Evolutionary conservation across 2,329 filamentous ascomycete species (phyloP).

Genomic region (Apiospora arundinis): DNA sequence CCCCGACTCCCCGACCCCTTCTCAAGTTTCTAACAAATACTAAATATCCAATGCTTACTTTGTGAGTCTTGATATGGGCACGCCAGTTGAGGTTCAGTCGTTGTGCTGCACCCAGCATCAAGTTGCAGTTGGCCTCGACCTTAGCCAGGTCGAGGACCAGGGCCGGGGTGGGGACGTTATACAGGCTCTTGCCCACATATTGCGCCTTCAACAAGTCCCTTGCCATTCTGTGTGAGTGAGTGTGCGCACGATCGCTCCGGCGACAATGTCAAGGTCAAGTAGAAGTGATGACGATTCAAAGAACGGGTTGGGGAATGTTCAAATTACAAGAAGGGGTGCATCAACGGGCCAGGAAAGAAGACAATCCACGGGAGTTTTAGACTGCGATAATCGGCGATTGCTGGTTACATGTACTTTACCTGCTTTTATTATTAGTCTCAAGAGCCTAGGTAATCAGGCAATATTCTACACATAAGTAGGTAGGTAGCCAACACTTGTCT

Average conservation of each 20-base stretch:
- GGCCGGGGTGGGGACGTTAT: slow-evolving; percentile 68
- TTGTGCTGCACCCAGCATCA: slow-evolving; percentile 71
- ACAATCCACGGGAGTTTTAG: background rate
- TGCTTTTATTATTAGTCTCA: background rate
- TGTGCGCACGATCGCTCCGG: background rate
- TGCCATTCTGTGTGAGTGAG: slow-evolving; percentile 25
- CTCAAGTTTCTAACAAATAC: slow-evolving; percentile 8
- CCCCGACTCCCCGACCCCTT: background rate
- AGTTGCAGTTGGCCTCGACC: slow-evolving; percentile 69
- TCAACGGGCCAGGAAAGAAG: background rate
- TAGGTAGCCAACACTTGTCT: background rate
- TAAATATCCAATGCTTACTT: slow-evolving; percentile 53
- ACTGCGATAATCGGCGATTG: slow-evolving; percentile 9
- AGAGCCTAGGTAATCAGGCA: background rate
- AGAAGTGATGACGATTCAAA: background rate
- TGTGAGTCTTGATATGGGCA: slow-evolving; percentile 85
- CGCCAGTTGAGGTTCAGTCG: slow-evolving; percentile 70
- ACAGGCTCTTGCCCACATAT: slow-evolving; percentile 66
- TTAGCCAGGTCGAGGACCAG: slow-evolving; percentile 72
- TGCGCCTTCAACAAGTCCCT: slow-evolving; percentile 45
- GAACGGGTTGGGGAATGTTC: background rate
- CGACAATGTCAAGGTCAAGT: background rate
- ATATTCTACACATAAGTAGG: background rate
- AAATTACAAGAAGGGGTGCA: background rate
- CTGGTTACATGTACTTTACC: slow-evolving; percentile 5